phyloP scores from a whole-genome alignment of 305 asterid genomes.

The Solanum hybrid region DNA sequence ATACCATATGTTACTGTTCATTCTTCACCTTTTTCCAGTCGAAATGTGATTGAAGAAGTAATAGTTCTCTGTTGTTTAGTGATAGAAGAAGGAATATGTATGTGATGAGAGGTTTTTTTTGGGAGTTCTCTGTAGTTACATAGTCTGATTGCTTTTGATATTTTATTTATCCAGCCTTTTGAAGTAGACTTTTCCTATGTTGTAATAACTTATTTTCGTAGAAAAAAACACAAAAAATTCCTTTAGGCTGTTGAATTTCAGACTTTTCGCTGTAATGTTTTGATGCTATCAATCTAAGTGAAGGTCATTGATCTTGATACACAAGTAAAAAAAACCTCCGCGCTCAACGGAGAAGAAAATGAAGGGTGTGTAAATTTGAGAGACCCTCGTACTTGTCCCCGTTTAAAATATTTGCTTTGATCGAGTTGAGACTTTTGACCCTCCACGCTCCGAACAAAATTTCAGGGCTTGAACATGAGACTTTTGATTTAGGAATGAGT shows the following conservation, averaged over 20 bases:
- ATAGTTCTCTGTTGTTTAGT: background rate
- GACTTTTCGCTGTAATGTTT: background rate
- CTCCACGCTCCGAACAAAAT: no score
- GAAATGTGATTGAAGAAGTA: background rate
- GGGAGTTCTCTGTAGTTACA: background rate
- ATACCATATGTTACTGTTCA: background rate
- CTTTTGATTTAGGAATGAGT: background rate
- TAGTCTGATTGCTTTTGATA: background rate
- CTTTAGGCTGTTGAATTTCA: background rate
- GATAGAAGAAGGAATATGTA: background rate
- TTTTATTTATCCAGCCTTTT: background rate
- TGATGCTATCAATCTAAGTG: background rate
- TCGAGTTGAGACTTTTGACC: no score
- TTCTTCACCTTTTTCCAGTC: background rate
- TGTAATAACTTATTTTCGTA: constrained; percentile 8
- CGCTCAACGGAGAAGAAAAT: background rate
- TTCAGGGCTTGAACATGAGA: background rate
- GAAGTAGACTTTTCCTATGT: background rate
- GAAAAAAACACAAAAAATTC: background rate
- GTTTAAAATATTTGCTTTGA: background rate
- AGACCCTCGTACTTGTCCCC: background rate
- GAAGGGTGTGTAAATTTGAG: background rate
- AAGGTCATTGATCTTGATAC: background rate
- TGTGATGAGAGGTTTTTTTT: background rate
- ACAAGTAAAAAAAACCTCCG: background rate